phyloP scores from a whole-genome alignment of 495 filamentous ascomycete genomes.

The Chaetomium fimeti region DNA sequence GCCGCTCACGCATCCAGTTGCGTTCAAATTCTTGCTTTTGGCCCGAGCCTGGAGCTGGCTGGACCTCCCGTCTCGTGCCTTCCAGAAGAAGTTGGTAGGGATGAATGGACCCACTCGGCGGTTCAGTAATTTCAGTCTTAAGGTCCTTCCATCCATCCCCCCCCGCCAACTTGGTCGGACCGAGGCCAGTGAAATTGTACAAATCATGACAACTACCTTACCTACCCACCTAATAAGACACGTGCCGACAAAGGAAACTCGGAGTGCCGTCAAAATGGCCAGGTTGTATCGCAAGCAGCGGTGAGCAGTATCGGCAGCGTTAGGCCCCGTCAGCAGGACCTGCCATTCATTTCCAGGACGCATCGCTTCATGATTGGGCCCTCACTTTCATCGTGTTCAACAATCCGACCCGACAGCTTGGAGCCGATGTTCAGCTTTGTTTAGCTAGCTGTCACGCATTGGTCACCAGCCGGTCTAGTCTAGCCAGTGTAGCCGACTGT shows the following conservation, averaged over 20 bases:
- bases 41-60: not conserved
- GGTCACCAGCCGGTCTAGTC: no score
- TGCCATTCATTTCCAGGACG: not conserved
- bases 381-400: not conserved
- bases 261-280: not conserved
- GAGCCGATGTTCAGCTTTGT: constrained; percentile 16
- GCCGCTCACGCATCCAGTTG: not conserved
- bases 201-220: not conserved
- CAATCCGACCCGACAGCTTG: constrained; percentile 20
- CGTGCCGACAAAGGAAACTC: no score
- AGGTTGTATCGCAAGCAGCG: not conserved
- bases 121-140: not conserved
- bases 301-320: not conserved
- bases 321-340: not conserved
- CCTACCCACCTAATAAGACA: not conserved
- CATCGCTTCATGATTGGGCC: constrained; percentile 4
- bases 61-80: not conserved
- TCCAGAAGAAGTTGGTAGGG: constrained; percentile 4
- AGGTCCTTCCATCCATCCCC: not conserved
- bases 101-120: not conserved
- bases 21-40: not conserved
- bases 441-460: not conserved
- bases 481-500: not conserved
- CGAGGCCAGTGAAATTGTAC: no score
- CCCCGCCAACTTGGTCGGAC: no score